phyloP scores from a whole-genome alignment of 192 early-diverging fungal genomes.

The Backusella tarrabulga region DNA sequence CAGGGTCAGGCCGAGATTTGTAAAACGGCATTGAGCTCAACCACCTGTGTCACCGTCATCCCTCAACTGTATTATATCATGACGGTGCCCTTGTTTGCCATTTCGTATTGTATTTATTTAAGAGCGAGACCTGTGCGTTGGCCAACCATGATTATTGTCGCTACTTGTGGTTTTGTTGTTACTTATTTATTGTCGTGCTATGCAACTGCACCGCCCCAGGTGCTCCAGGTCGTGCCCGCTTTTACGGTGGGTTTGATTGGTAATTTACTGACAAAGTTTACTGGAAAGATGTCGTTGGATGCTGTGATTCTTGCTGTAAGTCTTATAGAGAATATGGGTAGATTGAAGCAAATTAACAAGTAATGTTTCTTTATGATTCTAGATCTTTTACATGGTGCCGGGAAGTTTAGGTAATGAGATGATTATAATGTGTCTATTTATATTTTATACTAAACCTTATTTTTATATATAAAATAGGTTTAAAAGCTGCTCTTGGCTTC shows the following conservation, averaged over 20 bases:
- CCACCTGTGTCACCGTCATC: not conserved
- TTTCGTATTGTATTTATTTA: constrained; percentile 44
- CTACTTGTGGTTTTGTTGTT: constrained; percentile 65
- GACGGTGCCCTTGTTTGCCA: constrained; percentile 48
- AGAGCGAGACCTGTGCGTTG: constrained; percentile 61
- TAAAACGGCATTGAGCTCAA: not conserved
- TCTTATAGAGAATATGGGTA: not conserved
- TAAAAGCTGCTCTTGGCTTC: constrained; percentile 32
- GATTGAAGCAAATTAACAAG: not conserved
- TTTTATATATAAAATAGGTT: not conserved
- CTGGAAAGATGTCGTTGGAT: constrained; percentile 72
- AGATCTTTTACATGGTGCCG: constrained; percentile 27
- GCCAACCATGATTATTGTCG: constrained; percentile 66
- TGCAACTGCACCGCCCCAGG: constrained; percentile 47
- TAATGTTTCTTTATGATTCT: not conserved
- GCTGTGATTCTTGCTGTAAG: constrained; percentile 77
- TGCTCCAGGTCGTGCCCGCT: constrained; percentile 68
- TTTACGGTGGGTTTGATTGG: constrained; percentile 77
- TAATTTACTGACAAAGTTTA: constrained; percentile 75
- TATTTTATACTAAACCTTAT: not conserved
- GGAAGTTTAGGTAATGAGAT: constrained; percentile 28
- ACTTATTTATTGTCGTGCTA: constrained; percentile 54
- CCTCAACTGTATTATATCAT: constrained; percentile 42
- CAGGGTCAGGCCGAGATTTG: not conserved
- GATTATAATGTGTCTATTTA: not conserved